Base-by-base conservation (phyloP, 768 basidiomycete genomes). In the Termitomyces sp. region DNA sequence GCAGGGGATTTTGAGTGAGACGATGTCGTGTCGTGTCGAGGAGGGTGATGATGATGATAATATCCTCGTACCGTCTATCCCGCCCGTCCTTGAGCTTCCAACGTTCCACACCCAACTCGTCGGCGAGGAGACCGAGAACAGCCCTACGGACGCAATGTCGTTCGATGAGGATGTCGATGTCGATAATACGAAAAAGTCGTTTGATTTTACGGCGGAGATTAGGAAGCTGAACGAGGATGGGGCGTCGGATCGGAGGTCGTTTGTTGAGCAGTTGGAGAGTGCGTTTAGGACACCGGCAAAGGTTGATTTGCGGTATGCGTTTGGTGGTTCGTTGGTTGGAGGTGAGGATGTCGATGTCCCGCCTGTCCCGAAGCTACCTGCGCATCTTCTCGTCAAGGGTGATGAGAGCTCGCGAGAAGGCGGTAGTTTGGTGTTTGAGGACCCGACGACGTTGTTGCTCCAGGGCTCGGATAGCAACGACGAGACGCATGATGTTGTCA, bases 131-230 rank as follows among this genome's bases (percentile, higher is more conserved):
- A 35, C 76, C 37, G 37, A 51, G 21, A 35, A 77, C 37, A 73
- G 71, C 21, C 72, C 65, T 1, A 73, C 59, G 2, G 53, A 66
- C 37, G 57, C 43, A 4, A 41, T 46, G 41, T 72, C 75, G 12
- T 50, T 23, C 17, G 52, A 53, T 17, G 52, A 53, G 41, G 84
- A 82, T n/a, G 14, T 84, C n/a, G n/a, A n/a, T n/a, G n/a, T 85
- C 53, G 83, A 89, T 61, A 82, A 87, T 60, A 92, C 90, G 0
- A 90, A 86, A 73, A 87, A 81, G 63, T 88, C 85, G 1, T 93
- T 92, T 59, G 90, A 93, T 64, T 93, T 92, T 65, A 93, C 91
- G 0, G 88, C 86, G 38, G 91, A 92, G 68, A 69, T 92, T 52
- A 72, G 79, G 68, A 84, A 75, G 63, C 75, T 92, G 48, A 85